Evolutionary conservation across 805 yeast genomes (phyloP).

Genomic region (Kodamaea kakaduensis): DNA sequence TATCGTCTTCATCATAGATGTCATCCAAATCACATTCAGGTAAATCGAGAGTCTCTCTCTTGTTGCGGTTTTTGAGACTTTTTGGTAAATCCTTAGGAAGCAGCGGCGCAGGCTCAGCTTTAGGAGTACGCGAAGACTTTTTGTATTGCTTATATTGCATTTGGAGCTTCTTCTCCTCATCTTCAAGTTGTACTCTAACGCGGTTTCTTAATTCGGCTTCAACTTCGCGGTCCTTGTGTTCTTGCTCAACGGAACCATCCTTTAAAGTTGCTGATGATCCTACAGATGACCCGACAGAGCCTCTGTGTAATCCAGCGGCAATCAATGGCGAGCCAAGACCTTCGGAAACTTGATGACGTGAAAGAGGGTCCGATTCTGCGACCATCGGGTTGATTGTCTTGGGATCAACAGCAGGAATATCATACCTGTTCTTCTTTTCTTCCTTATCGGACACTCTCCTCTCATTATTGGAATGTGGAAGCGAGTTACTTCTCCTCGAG

Average conservation of each 20-base stretch:
- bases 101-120: constrained; percentile 7
- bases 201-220: constrained; percentile 1
- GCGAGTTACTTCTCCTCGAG: neutral
- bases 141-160: constrained; percentile 7
- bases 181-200: constrained; percentile 5
- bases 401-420: neutral
- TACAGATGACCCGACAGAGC: neutral
- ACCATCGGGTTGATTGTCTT: neutral
- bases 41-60: constrained; percentile 8
- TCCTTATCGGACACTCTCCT: neutral
- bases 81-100: constrained; percentile 3
- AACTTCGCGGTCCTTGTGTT: constrained; percentile 1
- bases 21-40: constrained; percentile 13
- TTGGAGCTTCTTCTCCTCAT: constrained; percentile 6
- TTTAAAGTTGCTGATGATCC: too few relatives aligned
- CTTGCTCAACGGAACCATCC: neutral
- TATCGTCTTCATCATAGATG: neutral
- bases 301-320: neutral
- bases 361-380: neutral
- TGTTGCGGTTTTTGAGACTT: constrained; percentile 2
- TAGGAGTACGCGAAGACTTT: constrained; percentile 3
- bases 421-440: neutral
- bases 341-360: neutral
- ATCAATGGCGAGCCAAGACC: neutral
- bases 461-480: neutral